Evolutionary conservation across 2,329 filamentous ascomycete genomes (phyloP), one percentile per base, ranked within the genome.

Genomic region (Pestalotiopsis sp.): DNA sequence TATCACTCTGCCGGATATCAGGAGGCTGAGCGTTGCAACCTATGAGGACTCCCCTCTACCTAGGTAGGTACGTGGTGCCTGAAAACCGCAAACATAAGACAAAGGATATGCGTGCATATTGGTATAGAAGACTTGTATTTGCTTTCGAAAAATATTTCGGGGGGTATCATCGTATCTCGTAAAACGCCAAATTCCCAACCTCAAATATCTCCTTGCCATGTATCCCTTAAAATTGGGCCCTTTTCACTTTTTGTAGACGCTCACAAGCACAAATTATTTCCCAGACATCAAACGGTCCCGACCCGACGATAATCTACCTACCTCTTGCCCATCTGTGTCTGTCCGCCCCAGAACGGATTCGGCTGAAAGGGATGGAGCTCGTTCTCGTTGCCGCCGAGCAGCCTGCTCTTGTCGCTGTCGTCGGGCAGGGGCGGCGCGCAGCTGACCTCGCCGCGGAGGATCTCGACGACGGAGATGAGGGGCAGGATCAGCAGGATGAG

Each of bases 401-500:
- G 31, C 31, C 6, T 49, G 17, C 52, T 45, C 31, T 59, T 67
- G 20, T 67, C 65, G 65, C 39, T 12, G 17, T 67, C 65, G 25
- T 70, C 73, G 4, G 70, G 66, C 14, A 75, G 68, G 2, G 75
- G 75, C 20, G 79, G 70, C 76, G 75, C 74, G 62, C 70, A 76
- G 61, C 77, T 73, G 70, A 81, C 78, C 72, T 86, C 84, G 65
- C 81, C 82, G 38, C 87, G 77, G 61, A 86, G 78, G 66, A 91
- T 89, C 76, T 91, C 90, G 36, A 91, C 76, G 2, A 85, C 83
- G 2, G 85, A 88, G 2, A 92, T 83, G 17, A 91, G 73, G 1
- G 89, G 89, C 73, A 91, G 78, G n/a, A 87, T 76, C 31, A 91
- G 80, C 73, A 91, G 80, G 71, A 91, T 78, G 72, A 91, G 78